Percentiles rank a stretch among this genome's conserved stretches.
Conservation (phyloP, 140 eudicot species). For the Cichorium intybus region DNA sequence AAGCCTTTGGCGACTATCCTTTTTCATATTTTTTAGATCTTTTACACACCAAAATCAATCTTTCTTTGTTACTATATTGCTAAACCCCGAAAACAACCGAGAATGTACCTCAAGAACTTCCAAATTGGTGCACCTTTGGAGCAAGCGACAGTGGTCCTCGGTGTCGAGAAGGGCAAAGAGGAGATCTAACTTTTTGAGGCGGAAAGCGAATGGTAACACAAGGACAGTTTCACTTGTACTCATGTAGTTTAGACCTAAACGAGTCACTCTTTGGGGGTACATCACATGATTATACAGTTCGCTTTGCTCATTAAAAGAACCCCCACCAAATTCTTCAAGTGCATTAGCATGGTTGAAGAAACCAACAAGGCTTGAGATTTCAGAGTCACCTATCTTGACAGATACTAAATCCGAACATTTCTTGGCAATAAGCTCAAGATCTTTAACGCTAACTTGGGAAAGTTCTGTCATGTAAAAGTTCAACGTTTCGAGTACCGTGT, state of each 20-base stretch:
- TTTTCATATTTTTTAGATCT: too few species aligned
- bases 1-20: too few species aligned
- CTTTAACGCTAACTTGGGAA: constrained; percentile 33
- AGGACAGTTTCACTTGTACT: constrained; percentile 59
- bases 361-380: constrained; percentile 46
- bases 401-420: constrained; percentile 47
- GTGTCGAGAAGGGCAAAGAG: constrained; percentile 76
- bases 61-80: too few species aligned
- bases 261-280: constrained; percentile 51
- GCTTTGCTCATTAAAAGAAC: constrained; percentile 43
- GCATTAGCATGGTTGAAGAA: constrained; percentile 40
- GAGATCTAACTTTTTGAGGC: constrained; percentile 74
- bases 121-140: constrained; percentile 70
- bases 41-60: too few species aligned
- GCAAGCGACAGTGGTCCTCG: constrained; percentile 67
- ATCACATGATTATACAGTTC: constrained; percentile 41
- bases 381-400: constrained; percentile 56
- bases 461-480: constrained; percentile 71
- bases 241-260: constrained; percentile 65
- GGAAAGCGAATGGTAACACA: constrained; percentile 62
- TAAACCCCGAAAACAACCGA: not conserved
- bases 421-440: constrained; percentile 59
- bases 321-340: constrained; percentile 68
- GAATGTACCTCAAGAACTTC: constrained; percentile 83
- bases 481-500: constrained; percentile 49